phyloP scores from a whole-genome alignment of 1,284 basidiomycete genomes.

The Somion occarium region DNA sequence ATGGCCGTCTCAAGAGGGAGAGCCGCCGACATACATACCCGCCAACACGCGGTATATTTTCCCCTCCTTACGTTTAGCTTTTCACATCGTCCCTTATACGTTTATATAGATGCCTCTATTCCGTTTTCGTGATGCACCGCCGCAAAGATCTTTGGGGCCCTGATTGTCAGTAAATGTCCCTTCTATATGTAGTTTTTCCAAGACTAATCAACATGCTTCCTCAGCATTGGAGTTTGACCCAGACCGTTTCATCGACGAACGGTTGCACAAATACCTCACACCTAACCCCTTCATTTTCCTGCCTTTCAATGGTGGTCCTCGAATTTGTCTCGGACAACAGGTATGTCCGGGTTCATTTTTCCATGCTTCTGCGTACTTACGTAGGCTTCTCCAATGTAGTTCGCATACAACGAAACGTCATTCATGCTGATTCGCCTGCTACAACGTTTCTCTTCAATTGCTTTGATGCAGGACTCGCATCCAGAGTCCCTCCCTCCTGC shows the following conservation, averaged over 20 bases:
- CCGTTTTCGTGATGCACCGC: slow-evolving; percentile 26
- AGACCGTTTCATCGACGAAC: slow-evolving; percentile 52
- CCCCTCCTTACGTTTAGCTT: background rate
- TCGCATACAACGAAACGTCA: slow-evolving; percentile 67
- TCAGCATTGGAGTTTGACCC: slow-evolving; percentile 52
- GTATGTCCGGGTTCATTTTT: slow-evolving; percentile 15
- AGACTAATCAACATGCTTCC: too few species aligned
- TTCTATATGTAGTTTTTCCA: slow-evolving; percentile 21
- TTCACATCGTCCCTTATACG: background rate
- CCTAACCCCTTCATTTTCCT: slow-evolving; percentile 54
- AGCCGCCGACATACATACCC: slow-evolving; percentile 24
- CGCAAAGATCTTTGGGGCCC: slow-evolving; percentile 27
- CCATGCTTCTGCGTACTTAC: too few species aligned
- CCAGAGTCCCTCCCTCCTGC: slow-evolving; percentile 37
- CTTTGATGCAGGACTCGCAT: slow-evolving; percentile 31
- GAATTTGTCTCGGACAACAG: slow-evolving; percentile 45
- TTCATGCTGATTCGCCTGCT: slow-evolving; percentile 64
- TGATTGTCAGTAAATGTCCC: slow-evolving; percentile 12
- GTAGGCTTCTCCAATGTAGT: too few species aligned
- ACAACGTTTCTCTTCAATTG: slow-evolving; percentile 48
- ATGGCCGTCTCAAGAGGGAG: slow-evolving; percentile 28
- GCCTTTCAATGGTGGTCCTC: slow-evolving; percentile 45
- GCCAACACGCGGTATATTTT: slow-evolving; percentile 5
- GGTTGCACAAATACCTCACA: slow-evolving; percentile 44
- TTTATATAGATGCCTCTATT: slow-evolving; percentile 18